A percentile compares a stretch with the other conserved stretches of the same genome.
These are phyloP conservation scores for Fraxinus floribunda DNA, from an alignment of 305 asterid genomes.

Conservation along the genomic window DNA sequence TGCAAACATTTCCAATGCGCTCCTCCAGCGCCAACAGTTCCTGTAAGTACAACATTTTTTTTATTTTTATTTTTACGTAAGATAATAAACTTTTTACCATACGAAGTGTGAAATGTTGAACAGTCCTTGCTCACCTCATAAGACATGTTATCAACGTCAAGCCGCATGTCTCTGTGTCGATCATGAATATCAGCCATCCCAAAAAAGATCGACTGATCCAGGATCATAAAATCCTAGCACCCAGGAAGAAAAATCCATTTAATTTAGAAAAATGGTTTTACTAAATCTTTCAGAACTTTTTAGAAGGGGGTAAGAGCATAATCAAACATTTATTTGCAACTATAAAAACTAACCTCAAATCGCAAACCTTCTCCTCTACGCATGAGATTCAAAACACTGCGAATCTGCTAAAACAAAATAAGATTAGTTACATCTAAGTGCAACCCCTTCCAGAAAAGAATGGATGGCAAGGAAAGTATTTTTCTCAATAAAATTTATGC, in stretches of 20 bases:
- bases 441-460: neutral
- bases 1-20: conserved; percentile 83
- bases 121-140: conserved; percentile 58
- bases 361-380: conserved; percentile 91
- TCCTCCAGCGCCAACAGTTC: conserved; percentile 85
- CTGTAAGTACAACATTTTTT: conserved; percentile 33
- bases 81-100: neutral
- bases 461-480: neutral
- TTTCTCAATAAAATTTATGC: neutral
- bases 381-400: conserved; percentile 90
- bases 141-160: conserved; percentile 98
- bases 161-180: conserved; percentile 87
- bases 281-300: neutral
- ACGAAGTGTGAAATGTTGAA: neutral
- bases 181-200: conserved; percentile 81
- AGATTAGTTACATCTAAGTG: conserved; percentile 8
- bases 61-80: neutral
- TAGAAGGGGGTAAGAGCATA: neutral
- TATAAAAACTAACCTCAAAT: conserved; percentile 60
- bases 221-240: conserved; percentile 78
- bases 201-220: conserved; percentile 66
- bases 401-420: conserved; percentile 57
- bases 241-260: conserved; percentile 1
- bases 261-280: conserved; percentile 10
- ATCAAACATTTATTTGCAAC: neutral